Percentiles rank a stretch among this genome's conserved stretches.
phyloP scores from a whole-genome alignment of 2,329 filamentous ascomycete species.

The Neocucurbitaria cava region DNA sequence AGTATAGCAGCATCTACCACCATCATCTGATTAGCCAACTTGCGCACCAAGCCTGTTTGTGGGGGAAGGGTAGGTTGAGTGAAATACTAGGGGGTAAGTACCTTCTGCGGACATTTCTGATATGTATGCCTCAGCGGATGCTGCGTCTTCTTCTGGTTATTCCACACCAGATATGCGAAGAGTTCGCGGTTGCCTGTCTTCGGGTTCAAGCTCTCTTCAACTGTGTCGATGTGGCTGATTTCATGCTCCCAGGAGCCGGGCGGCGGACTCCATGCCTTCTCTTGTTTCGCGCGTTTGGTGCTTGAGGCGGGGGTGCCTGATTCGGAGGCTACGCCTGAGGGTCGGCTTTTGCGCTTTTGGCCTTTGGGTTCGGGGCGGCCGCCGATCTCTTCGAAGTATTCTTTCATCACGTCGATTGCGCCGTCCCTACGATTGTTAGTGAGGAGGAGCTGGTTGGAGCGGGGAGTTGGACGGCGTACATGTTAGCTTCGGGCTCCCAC shows the following conservation, averaged over 20 bases:
- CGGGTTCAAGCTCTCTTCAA: constrained; percentile 63
- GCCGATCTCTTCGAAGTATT: constrained; percentile 69
- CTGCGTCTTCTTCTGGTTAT: constrained; percentile 74
- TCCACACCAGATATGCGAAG: constrained; percentile 76
- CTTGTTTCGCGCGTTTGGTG: constrained; percentile 46
- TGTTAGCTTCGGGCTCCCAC: constrained; percentile 80
- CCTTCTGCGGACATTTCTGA: constrained; percentile 79
- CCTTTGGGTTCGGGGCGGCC: constrained; percentile 66
- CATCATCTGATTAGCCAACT: constrained; percentile 7
- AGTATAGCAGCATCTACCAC: constrained; percentile 54
- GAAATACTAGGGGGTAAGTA: no score
- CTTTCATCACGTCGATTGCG: constrained; percentile 63
- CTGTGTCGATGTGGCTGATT: constrained; percentile 73
- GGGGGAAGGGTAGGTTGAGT: no score
- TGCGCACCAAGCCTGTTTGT: no score
- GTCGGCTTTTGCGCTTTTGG: constrained; percentile 57
- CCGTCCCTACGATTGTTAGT: constrained; percentile 33
- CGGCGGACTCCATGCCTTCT: constrained; percentile 69
- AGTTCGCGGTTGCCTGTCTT: constrained; percentile 59
- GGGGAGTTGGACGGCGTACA: constrained; percentile 55
- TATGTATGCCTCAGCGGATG: constrained; percentile 74
- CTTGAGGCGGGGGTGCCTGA: constrained; percentile 29
- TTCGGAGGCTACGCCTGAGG: constrained; percentile 31
- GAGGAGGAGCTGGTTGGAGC: not conserved
- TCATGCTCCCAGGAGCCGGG: constrained; percentile 79